These are phyloP conservation scores for Gossypium aridum DNA, from an alignment of 441 rosid species.

Conservation along the genomic window DNA sequence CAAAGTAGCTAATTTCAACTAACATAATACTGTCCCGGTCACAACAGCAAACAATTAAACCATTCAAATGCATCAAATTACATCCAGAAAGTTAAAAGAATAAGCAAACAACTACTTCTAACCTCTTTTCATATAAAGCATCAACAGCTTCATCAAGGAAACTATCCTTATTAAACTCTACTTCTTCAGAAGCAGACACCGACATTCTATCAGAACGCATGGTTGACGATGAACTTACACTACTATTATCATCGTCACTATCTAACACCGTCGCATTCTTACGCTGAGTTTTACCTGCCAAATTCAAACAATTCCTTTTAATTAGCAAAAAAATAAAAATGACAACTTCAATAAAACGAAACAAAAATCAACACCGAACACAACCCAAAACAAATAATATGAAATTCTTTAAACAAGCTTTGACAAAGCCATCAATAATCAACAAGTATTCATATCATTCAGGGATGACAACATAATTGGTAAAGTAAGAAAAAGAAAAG, in stretches of 20 bases:
- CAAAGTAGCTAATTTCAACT: not conserved
- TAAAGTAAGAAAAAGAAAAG: not conserved
- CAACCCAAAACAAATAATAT: not conserved
- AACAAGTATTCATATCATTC: not conserved
- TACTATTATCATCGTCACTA: slow-evolving; percentile 69
- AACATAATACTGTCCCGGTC: not conserved
- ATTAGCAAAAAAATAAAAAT: not conserved
- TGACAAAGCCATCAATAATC: not conserved
- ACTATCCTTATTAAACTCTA: slow-evolving; percentile 52
- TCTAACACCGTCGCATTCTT: slow-evolving; percentile 53
- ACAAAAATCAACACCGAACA: not conserved
- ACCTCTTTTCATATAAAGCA: slow-evolving; percentile 86
- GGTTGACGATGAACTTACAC: slow-evolving; percentile 71
- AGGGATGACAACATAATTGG: not conserved
- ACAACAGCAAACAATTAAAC: not conserved
- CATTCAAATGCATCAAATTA: not conserved
- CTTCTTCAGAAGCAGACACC: slow-evolving; percentile 48
- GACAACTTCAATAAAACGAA: not conserved
- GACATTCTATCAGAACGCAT: slow-evolving; percentile 50
- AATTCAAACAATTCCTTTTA: not conserved
- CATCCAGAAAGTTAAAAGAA: not conserved
- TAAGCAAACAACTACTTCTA: not conserved
- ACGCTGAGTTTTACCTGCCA: slow-evolving; percentile 49
- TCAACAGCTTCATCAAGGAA: slow-evolving; percentile 78
- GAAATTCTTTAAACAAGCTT: not conserved